A percentile compares a stretch with the other conserved stretches of the same genome.
Evolutionary conservation across 305 asterid species (phyloP).

Genomic region (Solanum hybrid): DNA sequence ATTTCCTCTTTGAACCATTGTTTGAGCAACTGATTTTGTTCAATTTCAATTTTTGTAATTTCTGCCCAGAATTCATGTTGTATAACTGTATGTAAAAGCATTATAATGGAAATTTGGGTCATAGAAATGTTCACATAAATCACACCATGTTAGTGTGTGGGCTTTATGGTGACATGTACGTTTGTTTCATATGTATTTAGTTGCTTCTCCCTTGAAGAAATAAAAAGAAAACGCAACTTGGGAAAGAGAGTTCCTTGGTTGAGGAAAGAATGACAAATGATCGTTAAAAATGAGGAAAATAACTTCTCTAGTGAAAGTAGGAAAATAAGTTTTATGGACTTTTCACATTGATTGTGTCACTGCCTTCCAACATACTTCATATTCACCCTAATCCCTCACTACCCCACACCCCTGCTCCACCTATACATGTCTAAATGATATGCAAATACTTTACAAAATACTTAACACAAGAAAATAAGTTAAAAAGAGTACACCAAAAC

Average conservation of each 20-base stretch:
- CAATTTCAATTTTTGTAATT: neutral
- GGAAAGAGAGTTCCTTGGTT: neutral
- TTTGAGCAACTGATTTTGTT: neutral
- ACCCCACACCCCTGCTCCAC: neutral
- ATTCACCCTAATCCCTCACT: neutral
- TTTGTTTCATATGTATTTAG: neutral
- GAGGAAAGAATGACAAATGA: neutral
- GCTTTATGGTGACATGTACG: neutral
- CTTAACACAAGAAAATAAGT: neutral
- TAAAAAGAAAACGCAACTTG: neutral
- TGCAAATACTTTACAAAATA: neutral
- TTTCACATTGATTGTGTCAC: neutral
- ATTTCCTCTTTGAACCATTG: neutral
- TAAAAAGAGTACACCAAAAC: neutral
- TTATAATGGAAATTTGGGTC: neutral
- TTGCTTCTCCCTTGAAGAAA: neutral
- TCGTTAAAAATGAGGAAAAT: neutral
- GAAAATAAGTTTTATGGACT: neutral
- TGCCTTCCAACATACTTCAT: neutral
- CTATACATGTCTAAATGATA: neutral
- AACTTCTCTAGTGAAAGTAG: neutral
- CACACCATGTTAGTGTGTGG: neutral
- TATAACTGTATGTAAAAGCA: neutral
- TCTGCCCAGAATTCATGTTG: neutral
- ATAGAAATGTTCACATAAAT: neutral